Base-by-base conservation (phyloP, 495 filamentous ascomycete species). In the Penicillium coprophilum region DNA sequence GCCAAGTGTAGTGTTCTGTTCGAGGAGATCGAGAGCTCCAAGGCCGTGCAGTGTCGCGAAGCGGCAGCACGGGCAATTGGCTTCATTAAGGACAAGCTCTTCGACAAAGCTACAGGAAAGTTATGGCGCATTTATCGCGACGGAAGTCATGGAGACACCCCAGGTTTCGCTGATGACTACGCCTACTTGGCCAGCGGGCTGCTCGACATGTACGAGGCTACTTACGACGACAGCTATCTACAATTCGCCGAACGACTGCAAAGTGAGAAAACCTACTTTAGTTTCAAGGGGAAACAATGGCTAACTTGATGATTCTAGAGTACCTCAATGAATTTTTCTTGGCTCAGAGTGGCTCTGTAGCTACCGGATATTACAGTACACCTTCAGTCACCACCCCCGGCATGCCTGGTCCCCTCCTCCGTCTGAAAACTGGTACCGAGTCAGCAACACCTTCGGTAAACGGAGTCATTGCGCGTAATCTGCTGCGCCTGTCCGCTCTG, bases 391-490 rank as follows among this genome's bases (percentile, higher is more conserved):
- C 75, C 59, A 83, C 86, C 9, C 80, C 87, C 13, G 85, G 92
- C 59, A 82, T 87, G 23, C 82, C 87, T 1, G 84, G 91, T 55
- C 83, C 91, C 19, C 85, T 98, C 50, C 82, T 97, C 21, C 86
- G 94, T 8, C 79, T 96, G 53, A 98, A 98, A 74, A 89, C 90
- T 53, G 94, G 90, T 47, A 96, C 96, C 75, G 94, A 98, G 69
- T 88, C 87, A 34, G 87, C 89, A 15, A 88, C 91, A 49, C 95
- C 94, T 2, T 93, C 89, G 2, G 85, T 90, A 23, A 98, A 98
- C 64, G 92, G 90, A 27, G 80, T 91, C 17, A 85, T 87, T 23
- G 90, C 91, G 0, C 83, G 81, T 10, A 98, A 97, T 63, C 77
- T 98, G 15, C 87, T 90, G 68, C 85, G 91, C 3, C 80, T 98